Base-by-base conservation (phyloP, 2,329 filamentous ascomycete genomes). In the Xylaria sp. region DNA sequence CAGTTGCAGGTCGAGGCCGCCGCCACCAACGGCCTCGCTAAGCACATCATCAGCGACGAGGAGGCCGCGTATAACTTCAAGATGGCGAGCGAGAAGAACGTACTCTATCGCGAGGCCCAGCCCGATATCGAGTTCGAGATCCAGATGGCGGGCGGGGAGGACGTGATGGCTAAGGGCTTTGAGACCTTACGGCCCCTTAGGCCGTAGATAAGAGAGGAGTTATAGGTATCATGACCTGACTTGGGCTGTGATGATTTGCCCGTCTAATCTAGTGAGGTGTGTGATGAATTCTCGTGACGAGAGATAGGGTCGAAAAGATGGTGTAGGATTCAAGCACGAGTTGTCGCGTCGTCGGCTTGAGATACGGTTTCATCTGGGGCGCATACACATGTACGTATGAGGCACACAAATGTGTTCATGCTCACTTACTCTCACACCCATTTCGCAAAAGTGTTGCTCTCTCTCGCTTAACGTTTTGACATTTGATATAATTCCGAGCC, bases 1-100 rank as follows among this genome's bases (percentile, higher is more conserved):
- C 91, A 93, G 80, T 81, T 93, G 60, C 81, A 85, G 72, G 88
- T 89, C 44, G 91, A 93, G 80, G 90, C 90, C 0, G 90, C 91
- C 0, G 86, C 85, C 1, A 79, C 80, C 38, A 79, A 79, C 69
- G 76, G 75, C 54, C 72, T 85, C 31, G 74, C 80, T 59, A 84
- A 84, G 79, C 76, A 74, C 42, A 68, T 83, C 36, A 81, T 84
- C 48, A 78, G 76, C 33, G 80, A 83, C 42, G 80, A 82, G 59
- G 82, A 83, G 72, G 81, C 81, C 0, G 74, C 77, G 17, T 81
- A 80, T 72, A 83, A 82, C 71, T 82, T 79, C 73, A 72, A 66
- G 63, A 78, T 78, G 77, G 77, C 77, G n/a, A 78, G 76, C 72
- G 77, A 79, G 76, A 26, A 44, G 13, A 71, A 79, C 67, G 74